Base-by-base conservation (phyloP, 148 eudicot species). In the Talinum fruticosum region DNA sequence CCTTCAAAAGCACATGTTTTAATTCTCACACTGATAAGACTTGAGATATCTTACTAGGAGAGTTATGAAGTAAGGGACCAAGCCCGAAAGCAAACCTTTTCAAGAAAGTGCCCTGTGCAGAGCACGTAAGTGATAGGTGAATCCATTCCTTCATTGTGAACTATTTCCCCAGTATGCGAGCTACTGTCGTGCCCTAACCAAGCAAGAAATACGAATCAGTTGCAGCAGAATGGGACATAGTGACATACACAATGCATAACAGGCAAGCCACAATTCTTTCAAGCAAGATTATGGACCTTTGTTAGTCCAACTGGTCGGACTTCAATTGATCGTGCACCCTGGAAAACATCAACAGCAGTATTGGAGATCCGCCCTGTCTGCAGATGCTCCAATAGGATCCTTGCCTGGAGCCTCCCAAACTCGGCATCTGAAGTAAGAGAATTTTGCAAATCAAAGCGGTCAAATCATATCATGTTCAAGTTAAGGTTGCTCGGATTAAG, bases 331-430 rank as follows among this genome's bases (percentile, higher is more conserved):
- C 90, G 83, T 0, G 86, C 84, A 69, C 97, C 97, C 86, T 91
- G 97, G 74, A 89, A 82, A 33, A 93, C 87, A 75, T 91, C 96
- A 30, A 91, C 88, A 19, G 93, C 85, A 67, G 97, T 87, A 88
- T 88, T 93, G 19, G 95, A 89, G 74, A 91, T 90, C 35, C 90
- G 97, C 14, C 97, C 97, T 6, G 91, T 88, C 92, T 88, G 87
- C 33, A 93, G 84, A 81, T 93, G 93, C 81, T 90, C 93, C 84
- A 93, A 82, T 87, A 93, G 78, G 81, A 91, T 96, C 84, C 83
- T 86, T 13, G 97, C 91, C 78, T 93, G 97, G 74, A 87, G 87
- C 80, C 87, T 89, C 79, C 92, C 97, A 71, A 93, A 93, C 65
- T 93, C 91, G 62, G 84, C 37, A 83, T 93, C 97, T 93, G 61